Conservation (phyloP, 2,329 filamentous ascomycete genomes). For the Proliferodiscus dingleyae region DNA sequence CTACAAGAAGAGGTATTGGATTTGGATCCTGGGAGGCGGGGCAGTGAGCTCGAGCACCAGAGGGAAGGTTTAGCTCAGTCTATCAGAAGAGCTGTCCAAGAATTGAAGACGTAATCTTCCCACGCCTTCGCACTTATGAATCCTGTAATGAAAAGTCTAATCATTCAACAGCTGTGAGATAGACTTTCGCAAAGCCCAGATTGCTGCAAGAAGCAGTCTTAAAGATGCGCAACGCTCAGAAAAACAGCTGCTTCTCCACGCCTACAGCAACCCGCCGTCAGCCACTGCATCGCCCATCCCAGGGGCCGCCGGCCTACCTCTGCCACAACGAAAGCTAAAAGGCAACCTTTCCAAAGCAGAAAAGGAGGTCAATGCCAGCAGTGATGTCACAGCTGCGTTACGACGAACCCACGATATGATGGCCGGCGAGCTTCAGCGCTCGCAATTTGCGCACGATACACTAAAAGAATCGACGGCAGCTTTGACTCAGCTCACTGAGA, state of each 20-base stretch:
- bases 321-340: constrained; percentile 22
- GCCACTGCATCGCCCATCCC: constrained; percentile 20
- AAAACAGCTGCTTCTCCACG: constrained; percentile 68
- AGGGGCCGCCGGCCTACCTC: constrained; percentile 34
- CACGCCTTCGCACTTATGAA: constrained; percentile 3
- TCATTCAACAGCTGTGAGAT: constrained; percentile 28
- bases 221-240: constrained; percentile 71
- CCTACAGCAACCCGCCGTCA: constrained; percentile 44
- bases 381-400: constrained; percentile 78
- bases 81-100: constrained; percentile 60
- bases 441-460: constrained; percentile 85
- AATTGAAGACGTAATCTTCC: constrained; percentile 58
- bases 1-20: constrained; percentile 74
- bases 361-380: constrained; percentile 67
- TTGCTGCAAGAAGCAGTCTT: constrained; percentile 71
- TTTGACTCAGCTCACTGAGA: constrained; percentile 73
- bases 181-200: constrained; percentile 76
- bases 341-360: constrained; percentile 54
- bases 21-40: constrained; percentile 47
- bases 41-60: constrained; percentile 54
- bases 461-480: constrained; percentile 79
- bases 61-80: constrained; percentile 62
- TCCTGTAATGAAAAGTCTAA: neutral
- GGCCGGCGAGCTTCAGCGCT: constrained; percentile 76
- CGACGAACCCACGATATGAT: constrained; percentile 84